Evolutionary conservation across 2,329 filamentous ascomycete species (phyloP), one percentile per base, ranked within the genome.

Genomic region (Paecilomyces dactylethromorphus): DNA sequence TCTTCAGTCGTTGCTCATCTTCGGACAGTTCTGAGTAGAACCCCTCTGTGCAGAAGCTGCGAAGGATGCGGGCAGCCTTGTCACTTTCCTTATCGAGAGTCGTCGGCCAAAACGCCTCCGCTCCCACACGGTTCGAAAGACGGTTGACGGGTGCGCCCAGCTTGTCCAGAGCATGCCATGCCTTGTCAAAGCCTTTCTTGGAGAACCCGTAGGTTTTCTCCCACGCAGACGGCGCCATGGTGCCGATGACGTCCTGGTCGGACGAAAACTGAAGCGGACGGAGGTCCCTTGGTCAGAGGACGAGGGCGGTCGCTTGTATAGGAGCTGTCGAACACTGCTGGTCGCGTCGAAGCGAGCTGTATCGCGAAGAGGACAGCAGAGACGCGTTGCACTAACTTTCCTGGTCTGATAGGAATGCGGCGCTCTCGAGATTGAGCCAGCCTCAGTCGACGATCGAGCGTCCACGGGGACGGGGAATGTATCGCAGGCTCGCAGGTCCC

Each of bases 1-100:
- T 76, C 72, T 21, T 79, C 39, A 45, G n/a, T 21, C 39, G 39
- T 18, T 45, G n/a, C 73, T 82, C 76, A 60, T 86, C 81, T 49
- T 82, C 78, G 64, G 81, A 77, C 62, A 82, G 77, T 63, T 87
- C 80, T 24, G 81, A 77, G 69, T 88, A 88, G 73, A 89, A 89
- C 11, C 87, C 87, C 81, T 89, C 86, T 74, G 86, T 90, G 80
- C 91, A 96, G 76, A 97, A 97, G 32, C 90, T 93, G 71, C 91
- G 89, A 56, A 97, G 76, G 62, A 96, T 96, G 58, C 91, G 83
- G 60, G 92, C 91, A 53, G 92, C 90, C 78, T 96, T 96, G 76
- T 96, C 91, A 74, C 89, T 90, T 79, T 97, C 92, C 65, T 89
- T 88, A 71, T 96, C 92, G 56, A 96, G 80, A 1, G 87, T 89